Evolutionary conservation across 2,329 filamentous ascomycete genomes (phyloP).

Genomic region (Aspergillus ruber): DNA sequence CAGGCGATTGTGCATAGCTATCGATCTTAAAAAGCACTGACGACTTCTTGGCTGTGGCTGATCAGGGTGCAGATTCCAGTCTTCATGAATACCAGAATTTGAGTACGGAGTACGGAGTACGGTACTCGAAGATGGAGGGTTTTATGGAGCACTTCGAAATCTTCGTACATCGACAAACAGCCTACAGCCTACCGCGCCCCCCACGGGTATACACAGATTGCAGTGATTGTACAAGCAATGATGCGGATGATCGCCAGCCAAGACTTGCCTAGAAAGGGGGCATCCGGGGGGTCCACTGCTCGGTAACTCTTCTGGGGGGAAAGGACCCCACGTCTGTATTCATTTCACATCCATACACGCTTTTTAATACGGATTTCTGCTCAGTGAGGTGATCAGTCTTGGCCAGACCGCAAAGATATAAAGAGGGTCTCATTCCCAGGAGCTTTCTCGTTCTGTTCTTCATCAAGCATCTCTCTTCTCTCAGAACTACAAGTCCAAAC

Average conservation of each 20-base stretch:
- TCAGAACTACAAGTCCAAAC: neutral
- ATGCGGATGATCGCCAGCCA: neutral
- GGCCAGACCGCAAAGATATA: no score
- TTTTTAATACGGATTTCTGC: neutral
- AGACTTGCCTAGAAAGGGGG: neutral
- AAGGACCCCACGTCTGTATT: neutral
- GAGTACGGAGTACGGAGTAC: no score
- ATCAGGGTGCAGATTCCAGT: no score
- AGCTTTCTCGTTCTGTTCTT: neutral
- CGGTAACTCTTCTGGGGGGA: neutral
- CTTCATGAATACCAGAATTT: no score
- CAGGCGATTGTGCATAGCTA: neutral
- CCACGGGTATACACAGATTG: slow-evolving; percentile 6
- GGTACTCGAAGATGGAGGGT: no score
- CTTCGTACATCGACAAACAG: no score
- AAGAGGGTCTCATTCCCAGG: neutral
- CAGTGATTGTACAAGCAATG: neutral
- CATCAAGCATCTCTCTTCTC: neutral
- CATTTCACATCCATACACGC: neutral
- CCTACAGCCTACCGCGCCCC: neutral
- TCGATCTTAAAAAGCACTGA: neutral
- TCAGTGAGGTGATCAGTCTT: neutral
- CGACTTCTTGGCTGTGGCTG: neutral
- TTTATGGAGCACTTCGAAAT: no score
- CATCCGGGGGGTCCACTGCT: neutral